phyloP scores from a whole-genome alignment of 2,329 filamentous ascomycete species.

The Fusarium coicis region DNA sequence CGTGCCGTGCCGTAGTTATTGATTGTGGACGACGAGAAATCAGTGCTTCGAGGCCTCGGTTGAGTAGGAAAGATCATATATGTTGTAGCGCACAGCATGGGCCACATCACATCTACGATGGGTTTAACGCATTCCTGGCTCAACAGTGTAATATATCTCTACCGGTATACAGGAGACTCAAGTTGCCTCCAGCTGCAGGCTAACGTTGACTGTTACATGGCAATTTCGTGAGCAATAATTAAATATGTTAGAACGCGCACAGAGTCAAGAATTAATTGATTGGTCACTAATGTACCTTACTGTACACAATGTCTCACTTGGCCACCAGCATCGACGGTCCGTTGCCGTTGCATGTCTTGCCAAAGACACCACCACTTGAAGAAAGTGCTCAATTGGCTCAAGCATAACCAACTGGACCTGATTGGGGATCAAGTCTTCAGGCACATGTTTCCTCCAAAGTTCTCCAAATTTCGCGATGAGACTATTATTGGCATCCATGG shows the following conservation, averaged over 20 bases:
- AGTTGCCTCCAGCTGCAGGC: neutral
- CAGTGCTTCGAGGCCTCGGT: neutral
- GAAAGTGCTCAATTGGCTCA: constrained; percentile 5
- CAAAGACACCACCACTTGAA: constrained; percentile 22
- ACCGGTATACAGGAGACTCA: neutral
- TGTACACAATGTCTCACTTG: constrained; percentile 13
- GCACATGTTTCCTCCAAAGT: constrained; percentile 14
- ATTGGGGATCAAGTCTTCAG: constrained; percentile 38
- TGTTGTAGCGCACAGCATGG: neutral
- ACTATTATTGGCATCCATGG: neutral
- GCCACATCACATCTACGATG: neutral
- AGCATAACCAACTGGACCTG: constrained; percentile 20
- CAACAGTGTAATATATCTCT: neutral
- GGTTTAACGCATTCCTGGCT: neutral
- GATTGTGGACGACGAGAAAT: neutral
- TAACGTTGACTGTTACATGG: neutral
- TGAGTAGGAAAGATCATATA: neutral
- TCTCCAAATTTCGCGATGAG: neutral
- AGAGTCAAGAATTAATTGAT: neutral
- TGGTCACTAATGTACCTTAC: neutral
- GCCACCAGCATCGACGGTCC: constrained; percentile 27
- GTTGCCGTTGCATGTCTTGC: constrained; percentile 37
- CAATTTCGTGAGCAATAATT: neutral
- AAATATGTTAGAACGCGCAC: neutral
- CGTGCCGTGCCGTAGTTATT: neutral